Conservation (phyloP, 1,284 basidiomycete species). For the Papiliotrema fonsecae region DNA sequence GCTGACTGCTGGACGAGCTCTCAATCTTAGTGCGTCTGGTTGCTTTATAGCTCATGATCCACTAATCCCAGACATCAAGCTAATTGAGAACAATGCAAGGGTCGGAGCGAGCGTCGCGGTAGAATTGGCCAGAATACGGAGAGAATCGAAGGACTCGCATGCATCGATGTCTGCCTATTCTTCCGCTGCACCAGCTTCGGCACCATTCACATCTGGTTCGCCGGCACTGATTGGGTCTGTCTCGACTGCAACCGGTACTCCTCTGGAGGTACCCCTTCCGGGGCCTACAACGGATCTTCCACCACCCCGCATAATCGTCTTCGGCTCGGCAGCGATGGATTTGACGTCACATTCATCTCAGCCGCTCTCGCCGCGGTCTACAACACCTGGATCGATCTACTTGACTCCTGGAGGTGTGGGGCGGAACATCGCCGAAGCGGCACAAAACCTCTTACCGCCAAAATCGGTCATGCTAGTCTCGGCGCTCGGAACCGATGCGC, state of each 20-base stretch:
- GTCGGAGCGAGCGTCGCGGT: conserved; percentile 79
- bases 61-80: conserved; percentile 65
- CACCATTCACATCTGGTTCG: background rate
- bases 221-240: background rate
- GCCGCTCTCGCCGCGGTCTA: conserved; percentile 55
- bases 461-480: conserved; percentile 48
- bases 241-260: background rate
- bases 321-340: conserved; percentile 83
- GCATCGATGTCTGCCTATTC: conserved; percentile 23
- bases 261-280: no score
- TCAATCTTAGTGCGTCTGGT: conserved; percentile 61
- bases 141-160: conserved; percentile 22
- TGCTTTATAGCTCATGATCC: background rate
- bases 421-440: conserved; percentile 87
- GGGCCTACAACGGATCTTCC: conserved; percentile 10
- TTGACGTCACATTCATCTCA: conserved; percentile 58
- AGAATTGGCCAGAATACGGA: conserved; percentile 62
- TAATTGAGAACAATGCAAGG: conserved; percentile 87
- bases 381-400: conserved; percentile 69
- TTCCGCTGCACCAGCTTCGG: background rate
- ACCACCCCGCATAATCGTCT: conserved; percentile 55
- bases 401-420: conserved; percentile 85
- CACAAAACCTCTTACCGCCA: conserved; percentile 45
- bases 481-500: background rate
- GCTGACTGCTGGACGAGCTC: conserved; percentile 68